Conservation (phyloP, 1,284 basidiomycete genomes). For the Fomitopsis palustris region DNA sequence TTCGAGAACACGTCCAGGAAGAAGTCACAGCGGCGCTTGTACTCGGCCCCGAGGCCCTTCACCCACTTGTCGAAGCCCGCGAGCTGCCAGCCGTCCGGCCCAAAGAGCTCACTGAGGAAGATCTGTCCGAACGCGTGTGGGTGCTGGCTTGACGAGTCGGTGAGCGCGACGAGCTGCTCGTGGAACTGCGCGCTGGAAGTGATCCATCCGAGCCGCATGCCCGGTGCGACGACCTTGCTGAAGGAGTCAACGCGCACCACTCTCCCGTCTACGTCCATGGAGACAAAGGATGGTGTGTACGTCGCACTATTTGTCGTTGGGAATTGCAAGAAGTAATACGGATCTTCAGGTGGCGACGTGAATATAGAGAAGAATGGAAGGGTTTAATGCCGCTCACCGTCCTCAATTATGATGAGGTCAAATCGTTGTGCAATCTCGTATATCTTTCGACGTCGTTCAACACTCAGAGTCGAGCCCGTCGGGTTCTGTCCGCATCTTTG, state of each 20-base stretch:
- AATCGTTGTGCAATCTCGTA: constrained; percentile 39
- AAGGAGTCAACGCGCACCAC: constrained; percentile 42
- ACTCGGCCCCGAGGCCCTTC: constrained; percentile 38
- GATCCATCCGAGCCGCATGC: constrained; percentile 44
- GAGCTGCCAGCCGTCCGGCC: constrained; percentile 35
- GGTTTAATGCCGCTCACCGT: constrained; percentile 21
- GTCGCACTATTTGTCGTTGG: constrained; percentile 10
- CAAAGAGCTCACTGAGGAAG: constrained; percentile 39
- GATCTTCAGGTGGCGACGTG: constrained; percentile 21
- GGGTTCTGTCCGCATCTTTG: constrained; percentile 42
- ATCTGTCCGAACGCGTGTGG: constrained; percentile 44
- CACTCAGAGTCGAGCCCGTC: constrained; percentile 37
- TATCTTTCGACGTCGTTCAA: constrained; percentile 36
- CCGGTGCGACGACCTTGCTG: constrained; percentile 41
- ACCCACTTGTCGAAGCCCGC: constrained; percentile 41
- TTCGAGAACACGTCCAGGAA: constrained; percentile 34
- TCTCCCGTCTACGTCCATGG: constrained; percentile 44
- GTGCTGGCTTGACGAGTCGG: constrained; percentile 41
- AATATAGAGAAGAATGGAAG: not conserved
- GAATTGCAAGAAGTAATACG: constrained; percentile 36
- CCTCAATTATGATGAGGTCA: constrained; percentile 43
- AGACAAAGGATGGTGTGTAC: constrained; percentile 35
- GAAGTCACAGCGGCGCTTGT: constrained; percentile 39
- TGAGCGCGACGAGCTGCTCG: constrained; percentile 31
- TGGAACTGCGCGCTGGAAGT: constrained; percentile 37